Evolutionary conservation across 2,329 filamentous ascomycete species (phyloP).

Genomic region (Grosmannia clavigera): DNA sequence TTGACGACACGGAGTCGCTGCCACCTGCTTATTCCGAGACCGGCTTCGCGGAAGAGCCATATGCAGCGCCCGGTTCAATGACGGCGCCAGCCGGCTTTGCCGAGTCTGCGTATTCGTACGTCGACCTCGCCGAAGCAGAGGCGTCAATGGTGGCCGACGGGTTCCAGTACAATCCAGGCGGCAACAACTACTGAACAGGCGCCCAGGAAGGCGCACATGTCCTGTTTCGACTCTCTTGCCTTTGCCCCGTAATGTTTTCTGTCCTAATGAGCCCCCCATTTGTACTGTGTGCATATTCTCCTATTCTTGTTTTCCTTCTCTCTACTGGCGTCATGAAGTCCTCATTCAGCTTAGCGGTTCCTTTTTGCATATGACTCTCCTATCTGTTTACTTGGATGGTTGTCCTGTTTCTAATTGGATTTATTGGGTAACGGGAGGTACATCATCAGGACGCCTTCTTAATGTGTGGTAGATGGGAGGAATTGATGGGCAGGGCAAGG

Average conservation of each 20-base stretch:
- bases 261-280: too few species aligned
- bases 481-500: too few species aligned
- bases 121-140: slow-evolving; percentile 7
- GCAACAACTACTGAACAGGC: not conserved
- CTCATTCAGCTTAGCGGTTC: too few species aligned
- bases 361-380: not conserved
- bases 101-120: slow-evolving; percentile 2
- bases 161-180: slow-evolving; percentile 24
- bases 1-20: slow-evolving; percentile 24
- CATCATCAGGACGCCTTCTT: too few species aligned
- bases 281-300: too few species aligned
- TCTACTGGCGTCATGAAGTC: not conserved
- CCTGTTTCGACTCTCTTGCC: not conserved
- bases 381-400: too few species aligned
- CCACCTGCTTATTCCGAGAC: slow-evolving; percentile 31
- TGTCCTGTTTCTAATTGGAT: too few species aligned
- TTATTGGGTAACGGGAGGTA: too few species aligned
- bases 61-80: not conserved
- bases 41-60: not conserved
- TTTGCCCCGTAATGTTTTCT: not conserved
- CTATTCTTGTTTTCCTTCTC: not conserved
- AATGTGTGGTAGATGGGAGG: too few species aligned
- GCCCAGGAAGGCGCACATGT: not conserved
- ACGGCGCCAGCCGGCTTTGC: not conserved
- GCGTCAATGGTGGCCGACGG: slow-evolving; percentile 30